These are phyloP conservation scores for Phytophthora syringae DNA, from an alignment of 352 stramenopile species.

Conservation along the genomic window DNA sequence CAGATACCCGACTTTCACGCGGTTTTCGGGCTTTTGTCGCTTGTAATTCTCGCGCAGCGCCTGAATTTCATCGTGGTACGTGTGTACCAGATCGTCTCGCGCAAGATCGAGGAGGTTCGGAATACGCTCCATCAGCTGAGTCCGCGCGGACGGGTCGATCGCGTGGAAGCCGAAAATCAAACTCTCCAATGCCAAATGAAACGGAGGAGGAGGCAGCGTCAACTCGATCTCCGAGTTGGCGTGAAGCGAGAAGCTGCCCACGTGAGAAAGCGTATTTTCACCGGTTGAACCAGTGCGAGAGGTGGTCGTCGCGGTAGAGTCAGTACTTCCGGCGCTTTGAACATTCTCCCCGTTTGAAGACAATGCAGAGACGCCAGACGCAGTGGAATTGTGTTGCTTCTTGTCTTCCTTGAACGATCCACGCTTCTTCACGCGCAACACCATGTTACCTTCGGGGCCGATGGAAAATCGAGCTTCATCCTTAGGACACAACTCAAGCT, in stretches of 20 bases:
- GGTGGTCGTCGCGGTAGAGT: conserved; percentile 13
- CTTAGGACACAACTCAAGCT: conserved; percentile 42
- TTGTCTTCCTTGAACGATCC: conserved; percentile 43
- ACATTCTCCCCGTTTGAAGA: conserved; percentile 22
- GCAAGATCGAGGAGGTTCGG: conserved; percentile 74
- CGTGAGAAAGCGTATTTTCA: conserved; percentile 22
- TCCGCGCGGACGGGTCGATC: conserved; percentile 55
- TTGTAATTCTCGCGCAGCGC: conserved; percentile 88
- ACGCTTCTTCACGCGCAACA: conserved; percentile 51
- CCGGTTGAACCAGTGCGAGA: conserved; percentile 15
- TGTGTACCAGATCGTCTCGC: conserved; percentile 82
- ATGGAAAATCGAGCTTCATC: conserved; percentile 71
- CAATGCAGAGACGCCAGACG: conserved; percentile 8
- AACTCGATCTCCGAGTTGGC: conserved; percentile 29
- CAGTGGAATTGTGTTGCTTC: conserved; percentile 12
- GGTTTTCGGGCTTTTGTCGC: conserved; percentile 75
- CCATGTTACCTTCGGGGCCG: conserved; percentile 44
- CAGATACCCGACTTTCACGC: conserved; percentile 83
- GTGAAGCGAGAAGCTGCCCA: background rate
- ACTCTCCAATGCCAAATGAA: conserved; percentile 69
- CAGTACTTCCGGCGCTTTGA: conserved; percentile 9
- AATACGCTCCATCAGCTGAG: conserved; percentile 73
- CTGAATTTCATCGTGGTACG: conserved; percentile 86
- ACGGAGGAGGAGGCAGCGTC: conserved; percentile 48
- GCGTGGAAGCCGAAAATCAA: conserved; percentile 82